Evolutionary conservation across 768 basidiomycete genomes (phyloP), one percentile per base, ranked within the genome.

Genomic region (Tulasnella sp.): DNA sequence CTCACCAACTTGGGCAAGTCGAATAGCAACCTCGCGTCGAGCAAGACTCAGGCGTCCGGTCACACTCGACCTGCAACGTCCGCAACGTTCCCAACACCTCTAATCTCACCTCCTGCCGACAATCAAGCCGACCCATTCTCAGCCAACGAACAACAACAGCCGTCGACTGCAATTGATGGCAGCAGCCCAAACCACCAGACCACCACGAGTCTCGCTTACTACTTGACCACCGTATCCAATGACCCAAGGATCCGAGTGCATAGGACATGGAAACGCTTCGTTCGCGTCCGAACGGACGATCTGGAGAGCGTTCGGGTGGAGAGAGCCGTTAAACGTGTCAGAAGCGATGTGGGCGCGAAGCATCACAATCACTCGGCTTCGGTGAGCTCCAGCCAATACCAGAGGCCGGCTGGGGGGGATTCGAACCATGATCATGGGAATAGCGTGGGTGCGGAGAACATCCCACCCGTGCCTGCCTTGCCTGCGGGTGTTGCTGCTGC

Each of bases 301-400:
- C 72, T 94, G 52, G 84, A 93, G 74, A 91, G 88, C 65, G 84
- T 84, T 4, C 82, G 90, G 45, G 83, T 87, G 42, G 89, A 93
- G 73, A 78, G 88, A 64, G 86, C 90, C 3, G 86, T 93, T 72
- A 90, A 91, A 74, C 82, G 88, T 27, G 87, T 89, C 19, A 76
- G 88, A 56, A 89, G 86, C 47, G 91, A 94, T 73, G 74, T 90
- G 21, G 88, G 86, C 9, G 83, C 83, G 34, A 38, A 38, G 10
- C 88, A 92, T 67, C 71, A 77, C 56, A 47, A 61, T n/a, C 26
- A 26, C 5, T 50, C 56, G 29, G 24, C 3, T 1, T 30, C 26
- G 3, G 27, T 34, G n/a, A 43, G 30, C 17, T 48, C 38, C 9
- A 38, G 44, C 43, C n/a, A 47, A 19, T 8, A 44, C 21, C 56